These are phyloP conservation scores for Symbiodinium pilosum DNA, from an alignment of 73 alveolate species.

Conservation along the genomic window DNA sequence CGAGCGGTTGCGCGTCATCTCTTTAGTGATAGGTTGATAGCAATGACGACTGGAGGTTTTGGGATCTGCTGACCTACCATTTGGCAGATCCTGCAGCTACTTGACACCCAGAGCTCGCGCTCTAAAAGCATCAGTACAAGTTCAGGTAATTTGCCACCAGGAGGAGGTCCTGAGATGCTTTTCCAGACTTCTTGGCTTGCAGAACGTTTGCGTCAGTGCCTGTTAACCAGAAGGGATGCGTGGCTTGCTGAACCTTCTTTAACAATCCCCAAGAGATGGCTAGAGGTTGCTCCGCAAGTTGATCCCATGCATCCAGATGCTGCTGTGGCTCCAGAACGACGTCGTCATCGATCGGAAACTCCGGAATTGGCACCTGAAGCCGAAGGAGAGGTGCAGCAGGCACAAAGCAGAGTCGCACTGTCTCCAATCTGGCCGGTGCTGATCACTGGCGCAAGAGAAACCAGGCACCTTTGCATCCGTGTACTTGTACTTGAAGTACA, in stretches of 20 bases:
- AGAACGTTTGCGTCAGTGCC: no score
- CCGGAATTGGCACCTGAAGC: slow-evolving; percentile 76
- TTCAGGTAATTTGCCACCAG: slow-evolving; percentile 86
- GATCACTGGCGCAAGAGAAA: not conserved
- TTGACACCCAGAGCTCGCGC: not conserved
- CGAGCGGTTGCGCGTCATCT: no score
- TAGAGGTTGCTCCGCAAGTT: not conserved
- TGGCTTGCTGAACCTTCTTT: no score
- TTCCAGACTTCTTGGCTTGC: no score
- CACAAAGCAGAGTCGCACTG: not conserved
- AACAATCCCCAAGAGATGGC: not conserved
- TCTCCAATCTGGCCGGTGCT: no score
- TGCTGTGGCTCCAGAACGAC: slow-evolving; percentile 50
- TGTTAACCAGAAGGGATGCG: no score
- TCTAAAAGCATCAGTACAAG: slow-evolving; percentile 33
- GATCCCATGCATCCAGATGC: no score
- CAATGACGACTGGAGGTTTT: no score
- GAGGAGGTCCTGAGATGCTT: slow-evolving; percentile 36
- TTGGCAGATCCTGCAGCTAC: not conserved
- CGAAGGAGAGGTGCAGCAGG: not conserved
- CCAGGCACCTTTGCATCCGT: slow-evolving; percentile 84
- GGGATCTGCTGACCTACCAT: no score
- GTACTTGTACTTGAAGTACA: slow-evolving; percentile 93
- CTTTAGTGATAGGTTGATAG: no score
- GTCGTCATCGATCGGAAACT: slow-evolving; percentile 93